Conservation (phyloP, 768 basidiomycete species). For the Sporobolomyces pararoseus region DNA sequence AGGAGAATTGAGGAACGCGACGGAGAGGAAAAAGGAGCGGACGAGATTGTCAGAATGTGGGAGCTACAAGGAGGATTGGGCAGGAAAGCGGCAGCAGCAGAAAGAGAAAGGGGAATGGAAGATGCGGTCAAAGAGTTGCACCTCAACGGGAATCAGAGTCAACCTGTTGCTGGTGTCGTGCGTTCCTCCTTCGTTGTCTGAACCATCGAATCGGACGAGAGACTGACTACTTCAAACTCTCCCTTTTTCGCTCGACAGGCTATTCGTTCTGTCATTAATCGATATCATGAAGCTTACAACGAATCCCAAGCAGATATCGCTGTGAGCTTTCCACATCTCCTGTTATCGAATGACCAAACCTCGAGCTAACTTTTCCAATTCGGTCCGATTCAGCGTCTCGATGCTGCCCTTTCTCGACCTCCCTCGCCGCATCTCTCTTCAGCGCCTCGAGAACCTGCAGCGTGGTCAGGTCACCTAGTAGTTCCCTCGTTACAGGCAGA, state of each 20-base stretch:
- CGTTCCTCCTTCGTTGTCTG: neutral
- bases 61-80: slow-evolving; percentile 15
- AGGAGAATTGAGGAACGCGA: neutral
- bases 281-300: slow-evolving; percentile 34
- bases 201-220: neutral
- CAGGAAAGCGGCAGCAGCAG: neutral
- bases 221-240: too few species aligned
- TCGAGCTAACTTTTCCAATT: neutral
- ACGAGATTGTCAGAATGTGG: slow-evolving; percentile 27
- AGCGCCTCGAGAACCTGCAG: slow-evolving; percentile 23
- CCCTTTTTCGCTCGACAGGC: slow-evolving; percentile 2
- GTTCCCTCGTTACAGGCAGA: slow-evolving; percentile 21
- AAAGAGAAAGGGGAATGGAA: slow-evolving; percentile 19
- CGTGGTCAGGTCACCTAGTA: slow-evolving; percentile 28
- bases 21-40: slow-evolving; percentile 17
- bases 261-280: slow-evolving; percentile 30
- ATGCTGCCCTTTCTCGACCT: slow-evolving; percentile 14
- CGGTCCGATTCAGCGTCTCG: slow-evolving; percentile 21
- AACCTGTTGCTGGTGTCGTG: slow-evolving; percentile 13
- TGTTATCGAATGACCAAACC: neutral
- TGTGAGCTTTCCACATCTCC: neutral
- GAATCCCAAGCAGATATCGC: slow-evolving; percentile 17
- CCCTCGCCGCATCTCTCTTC: slow-evolving; percentile 20
- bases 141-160: slow-evolving; percentile 5
- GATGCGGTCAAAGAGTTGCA: slow-evolving; percentile 26